A percentile compares a stretch with the other conserved stretches of the same genome.
Conservation (phyloP, 2,329 filamentous ascomycete species). For the Colletotrichum costaricense region DNA sequence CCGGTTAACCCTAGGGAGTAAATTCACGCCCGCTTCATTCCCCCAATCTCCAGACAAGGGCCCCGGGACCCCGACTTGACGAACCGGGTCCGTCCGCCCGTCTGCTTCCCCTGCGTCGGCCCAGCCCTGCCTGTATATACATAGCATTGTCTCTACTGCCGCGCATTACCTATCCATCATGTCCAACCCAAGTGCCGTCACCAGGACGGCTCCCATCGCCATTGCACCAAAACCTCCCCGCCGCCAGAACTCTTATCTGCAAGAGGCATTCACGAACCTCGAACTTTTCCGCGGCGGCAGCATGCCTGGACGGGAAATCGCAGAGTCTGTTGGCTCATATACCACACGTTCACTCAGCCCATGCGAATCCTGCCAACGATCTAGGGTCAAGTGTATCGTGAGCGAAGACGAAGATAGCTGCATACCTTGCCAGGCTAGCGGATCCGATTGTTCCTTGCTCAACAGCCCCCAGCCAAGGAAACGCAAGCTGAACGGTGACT, state of each 20-base stretch:
- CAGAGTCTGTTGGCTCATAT: slow-evolving; percentile 56
- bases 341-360: slow-evolving; percentile 60
- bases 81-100: slow-evolving; percentile 36
- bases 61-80: slow-evolving; percentile 35
- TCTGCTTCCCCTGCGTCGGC: slow-evolving; percentile 41
- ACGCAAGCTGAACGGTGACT: slow-evolving; percentile 78
- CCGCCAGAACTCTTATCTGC: slow-evolving; percentile 54
- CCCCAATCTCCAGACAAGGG: slow-evolving; percentile 26
- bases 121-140: slow-evolving; percentile 41
- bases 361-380: slow-evolving; percentile 80
- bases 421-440: slow-evolving; percentile 81
- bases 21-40: slow-evolving; percentile 25
- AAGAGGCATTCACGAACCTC: slow-evolving; percentile 58
- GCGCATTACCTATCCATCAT: slow-evolving; percentile 53
- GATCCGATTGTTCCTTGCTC: slow-evolving; percentile 82
- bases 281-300: slow-evolving; percentile 60
- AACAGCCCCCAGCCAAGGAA: slow-evolving; percentile 83
- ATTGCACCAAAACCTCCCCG: slow-evolving; percentile 71
- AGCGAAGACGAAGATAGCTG: slow-evolving; percentile 77
- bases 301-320: slow-evolving; percentile 63
- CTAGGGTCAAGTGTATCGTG: slow-evolving; percentile 81
- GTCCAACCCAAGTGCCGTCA: slow-evolving; percentile 65
- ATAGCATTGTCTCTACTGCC: slow-evolving; percentile 32
- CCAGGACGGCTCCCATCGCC: slow-evolving; percentile 73
- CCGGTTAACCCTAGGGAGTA: slow-evolving; percentile 16